Base-by-base conservation (phyloP, 192 early-diverging fungal species). In the Polychytrium aggregatum region DNA sequence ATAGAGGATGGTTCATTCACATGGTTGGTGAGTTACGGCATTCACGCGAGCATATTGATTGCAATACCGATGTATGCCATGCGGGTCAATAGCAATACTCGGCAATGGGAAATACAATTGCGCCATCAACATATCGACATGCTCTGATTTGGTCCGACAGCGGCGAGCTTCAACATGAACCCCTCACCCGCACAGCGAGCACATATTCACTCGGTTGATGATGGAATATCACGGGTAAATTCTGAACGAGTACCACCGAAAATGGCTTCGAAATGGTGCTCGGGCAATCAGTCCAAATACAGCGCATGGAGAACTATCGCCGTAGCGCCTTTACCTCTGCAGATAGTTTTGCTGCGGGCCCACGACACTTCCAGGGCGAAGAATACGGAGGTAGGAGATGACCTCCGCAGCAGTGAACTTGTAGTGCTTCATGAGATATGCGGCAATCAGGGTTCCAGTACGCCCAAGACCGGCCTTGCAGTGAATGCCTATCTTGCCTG, bases 321-420 rank as follows among this genome's bases (percentile, higher is more conserved):
- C 16, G 9, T 16, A 36, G 16, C 8, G 35, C 8, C 8, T 16
- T 26, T 53, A 75, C 72, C 62, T 62, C 49, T 70, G 63, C 21
- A 85, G 52, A 50, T 73, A 85, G 57, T 85, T 85, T 64, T 85
- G 83, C 49, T 85, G 83, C 5, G 79, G 83, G 1, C 83, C 83
- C 0, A 85, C 79, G 0, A 85, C 82, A 30, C 70, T 70, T 0
- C 83, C 83, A 1, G 83, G 83, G 11, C 83, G 53, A 52, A 85
- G 61, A 34, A 85, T 56, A 37, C 83, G 52, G 46, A 85, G 48
- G 35, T 68, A 79, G 3, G 67, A 65, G 52, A 85, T 85, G 34
- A 72, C 65, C 55, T 85, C 83, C 2, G 70, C 36, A 0, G 83
- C 78, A 0, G 81, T 74, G 56, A 85, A 70, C 35, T 71, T 63